A percentile compares a stretch with the other conserved stretches of the same genome.
These are phyloP conservation scores for Magnaporthiopsis poae DNA, from an alignment of 2,329 filamentous ascomycete species.

Conservation along the genomic window DNA sequence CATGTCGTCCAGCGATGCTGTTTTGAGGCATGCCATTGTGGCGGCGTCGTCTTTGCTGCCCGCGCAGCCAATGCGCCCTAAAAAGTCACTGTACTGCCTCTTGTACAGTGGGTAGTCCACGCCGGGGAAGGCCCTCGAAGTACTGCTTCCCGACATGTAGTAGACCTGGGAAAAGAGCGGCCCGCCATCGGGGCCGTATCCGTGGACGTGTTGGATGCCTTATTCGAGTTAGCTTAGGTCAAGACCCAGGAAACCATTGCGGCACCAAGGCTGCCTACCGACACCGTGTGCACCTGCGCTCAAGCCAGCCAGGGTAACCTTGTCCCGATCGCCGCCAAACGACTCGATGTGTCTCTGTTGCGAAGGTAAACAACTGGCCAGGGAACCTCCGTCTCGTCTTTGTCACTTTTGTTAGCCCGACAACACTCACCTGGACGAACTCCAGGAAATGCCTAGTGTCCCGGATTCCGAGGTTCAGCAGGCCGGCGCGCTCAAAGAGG, in stretches of 20 bases:
- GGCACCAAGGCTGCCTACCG: neutral
- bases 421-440: neutral
- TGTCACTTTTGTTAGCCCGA: too few relatives aligned
- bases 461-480: neutral
- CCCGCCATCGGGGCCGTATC: neutral
- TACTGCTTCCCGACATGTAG: constrained; percentile 3
- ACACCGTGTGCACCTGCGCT: constrained; percentile 4
- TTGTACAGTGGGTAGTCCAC: constrained; percentile 3
- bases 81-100: constrained; percentile 2
- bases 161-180: constrained; percentile 4
- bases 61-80: neutral
- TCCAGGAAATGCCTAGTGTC: neutral
- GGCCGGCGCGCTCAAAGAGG: neutral
- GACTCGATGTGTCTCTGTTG: constrained; percentile 1
- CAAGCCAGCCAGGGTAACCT: neutral
- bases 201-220: constrained; percentile 5
- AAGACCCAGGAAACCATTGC: too few relatives aligned
- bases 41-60: neutral
- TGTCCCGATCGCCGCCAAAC: neutral
- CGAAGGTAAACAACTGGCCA: too few relatives aligned
- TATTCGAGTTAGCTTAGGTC: neutral
- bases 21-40: neutral
- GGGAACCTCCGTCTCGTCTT: too few relatives aligned
- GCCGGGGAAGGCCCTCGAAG: constrained; percentile 1
- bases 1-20: neutral